phyloP scores from a whole-genome alignment of 495 filamentous ascomycete genomes.

The Hypoxylon cercidicola region DNA sequence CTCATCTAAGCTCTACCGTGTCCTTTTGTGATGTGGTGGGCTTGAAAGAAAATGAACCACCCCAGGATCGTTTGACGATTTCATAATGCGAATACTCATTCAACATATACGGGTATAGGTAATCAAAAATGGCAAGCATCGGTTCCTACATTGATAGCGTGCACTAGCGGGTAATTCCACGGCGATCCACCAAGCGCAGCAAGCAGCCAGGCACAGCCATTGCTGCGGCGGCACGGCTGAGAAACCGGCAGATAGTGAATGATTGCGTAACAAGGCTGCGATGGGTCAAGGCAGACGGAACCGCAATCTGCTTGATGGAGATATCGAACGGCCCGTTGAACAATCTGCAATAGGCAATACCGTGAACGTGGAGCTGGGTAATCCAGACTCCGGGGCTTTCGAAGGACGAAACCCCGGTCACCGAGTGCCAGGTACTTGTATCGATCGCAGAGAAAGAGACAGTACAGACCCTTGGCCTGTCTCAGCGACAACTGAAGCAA shows the following conservation, averaged over 20 bases:
- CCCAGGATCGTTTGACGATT: slow-evolving; percentile 5
- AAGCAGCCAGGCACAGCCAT: slow-evolving; percentile 37
- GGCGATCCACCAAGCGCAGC: slow-evolving; percentile 24
- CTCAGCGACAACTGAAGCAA: slow-evolving; percentile 18
- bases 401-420: slow-evolving; percentile 5
- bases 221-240: slow-evolving; percentile 33
- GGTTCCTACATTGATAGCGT: slow-evolving; percentile 31
- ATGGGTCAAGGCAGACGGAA: slow-evolving; percentile 15
- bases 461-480: slow-evolving; percentile 13
- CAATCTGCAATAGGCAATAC: slow-evolving; percentile 7
- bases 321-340: background rate
- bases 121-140: slow-evolving; percentile 15
- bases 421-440: slow-evolving; percentile 8
- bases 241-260: background rate
- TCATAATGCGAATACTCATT: slow-evolving; percentile 21
- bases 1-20: slow-evolving; percentile 5
- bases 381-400: slow-evolving; percentile 10
- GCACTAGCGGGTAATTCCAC: slow-evolving; percentile 34
- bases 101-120: background rate
- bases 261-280: slow-evolving; percentile 15
- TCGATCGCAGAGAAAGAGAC: slow-evolving; percentile 14
- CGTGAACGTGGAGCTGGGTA: slow-evolving; percentile 1
- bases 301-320: slow-evolving; percentile 1
- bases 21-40: background rate
- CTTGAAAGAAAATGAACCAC: slow-evolving; percentile 7